Conservation (phyloP, 306 rosid species). For the Elaeagnus macrophylla region DNA sequence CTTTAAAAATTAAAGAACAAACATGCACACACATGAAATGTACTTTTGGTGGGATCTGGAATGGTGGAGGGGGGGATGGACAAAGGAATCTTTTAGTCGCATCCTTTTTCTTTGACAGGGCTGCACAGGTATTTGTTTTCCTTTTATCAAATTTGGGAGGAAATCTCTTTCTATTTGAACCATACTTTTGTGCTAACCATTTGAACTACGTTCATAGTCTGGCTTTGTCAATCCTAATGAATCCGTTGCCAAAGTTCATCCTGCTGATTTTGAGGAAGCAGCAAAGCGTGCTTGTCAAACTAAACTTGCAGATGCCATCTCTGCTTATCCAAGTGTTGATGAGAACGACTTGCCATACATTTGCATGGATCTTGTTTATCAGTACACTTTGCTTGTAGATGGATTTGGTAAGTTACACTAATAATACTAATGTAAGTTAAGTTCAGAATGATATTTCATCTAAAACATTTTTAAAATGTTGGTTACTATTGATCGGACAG, state of each 20-base stretch:
- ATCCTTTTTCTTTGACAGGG: constrained; percentile 98
- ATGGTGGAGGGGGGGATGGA: constrained; percentile 98
- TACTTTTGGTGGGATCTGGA: constrained; percentile 96
- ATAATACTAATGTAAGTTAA: constrained; percentile 8
- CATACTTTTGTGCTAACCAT: constrained; percentile 22
- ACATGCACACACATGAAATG: constrained; percentile 85
- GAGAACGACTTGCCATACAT: constrained; percentile 76
- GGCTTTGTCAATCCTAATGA: constrained; percentile 69
- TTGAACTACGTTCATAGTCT: constrained; percentile 38
- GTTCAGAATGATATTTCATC: constrained; percentile 8
- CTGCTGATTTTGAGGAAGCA: constrained; percentile 65
- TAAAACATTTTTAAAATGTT: constrained; percentile 8
- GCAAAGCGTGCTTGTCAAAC: constrained; percentile 91
- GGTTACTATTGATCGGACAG: constrained; percentile 35
- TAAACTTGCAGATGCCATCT: constrained; percentile 52
- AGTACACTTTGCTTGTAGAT: constrained; percentile 70
- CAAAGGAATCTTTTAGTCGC: constrained; percentile 87
- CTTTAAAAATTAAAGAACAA: constrained; percentile 69
- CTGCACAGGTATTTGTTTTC: constrained; percentile 65
- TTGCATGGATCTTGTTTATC: constrained; percentile 96
- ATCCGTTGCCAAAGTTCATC: constrained; percentile 56
- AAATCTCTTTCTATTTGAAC: constrained; percentile 9
- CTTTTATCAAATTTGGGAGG: not conserved
- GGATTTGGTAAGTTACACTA: constrained; percentile 68
- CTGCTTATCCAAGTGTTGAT: constrained; percentile 41